These are phyloP conservation scores for Populus tremula DNA, from an alignment of 345 rosid species.

Conservation along the genomic window DNA sequence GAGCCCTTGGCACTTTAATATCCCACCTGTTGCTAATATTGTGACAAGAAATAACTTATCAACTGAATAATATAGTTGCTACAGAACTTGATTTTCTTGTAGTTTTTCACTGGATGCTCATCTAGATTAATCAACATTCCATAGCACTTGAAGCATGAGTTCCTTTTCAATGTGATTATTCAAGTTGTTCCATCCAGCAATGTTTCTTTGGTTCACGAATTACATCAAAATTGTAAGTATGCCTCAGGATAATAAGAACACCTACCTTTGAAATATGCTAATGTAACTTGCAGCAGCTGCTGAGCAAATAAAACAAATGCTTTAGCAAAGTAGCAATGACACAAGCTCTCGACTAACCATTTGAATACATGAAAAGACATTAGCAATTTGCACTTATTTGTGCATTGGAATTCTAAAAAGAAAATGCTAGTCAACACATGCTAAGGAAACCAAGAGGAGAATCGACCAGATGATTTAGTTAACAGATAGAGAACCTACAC, in stretches of 20 bases:
- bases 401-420: background rate
- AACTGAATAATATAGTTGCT: too few species aligned
- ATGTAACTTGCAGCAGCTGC: background rate
- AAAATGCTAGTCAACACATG: background rate
- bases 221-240: background rate
- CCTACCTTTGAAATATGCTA: too few species aligned
- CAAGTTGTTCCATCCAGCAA: background rate
- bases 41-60: background rate
- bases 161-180: background rate
- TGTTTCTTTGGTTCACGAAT: background rate
- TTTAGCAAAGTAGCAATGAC: background rate
- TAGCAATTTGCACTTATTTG: too few species aligned
- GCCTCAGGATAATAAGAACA: background rate
- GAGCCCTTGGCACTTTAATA: background rate
- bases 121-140: background rate
- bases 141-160: background rate
- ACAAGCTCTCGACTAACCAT: background rate
- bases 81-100: background rate
- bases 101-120: background rate
- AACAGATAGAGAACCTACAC: background rate
- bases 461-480: too few species aligned
- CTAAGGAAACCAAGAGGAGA: background rate
- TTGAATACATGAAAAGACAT: too few species aligned
- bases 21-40: background rate
- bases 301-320: background rate